Conservation (phyloP, 164 flowering plant species). For the Magnolia kwangsiensis region DNA sequence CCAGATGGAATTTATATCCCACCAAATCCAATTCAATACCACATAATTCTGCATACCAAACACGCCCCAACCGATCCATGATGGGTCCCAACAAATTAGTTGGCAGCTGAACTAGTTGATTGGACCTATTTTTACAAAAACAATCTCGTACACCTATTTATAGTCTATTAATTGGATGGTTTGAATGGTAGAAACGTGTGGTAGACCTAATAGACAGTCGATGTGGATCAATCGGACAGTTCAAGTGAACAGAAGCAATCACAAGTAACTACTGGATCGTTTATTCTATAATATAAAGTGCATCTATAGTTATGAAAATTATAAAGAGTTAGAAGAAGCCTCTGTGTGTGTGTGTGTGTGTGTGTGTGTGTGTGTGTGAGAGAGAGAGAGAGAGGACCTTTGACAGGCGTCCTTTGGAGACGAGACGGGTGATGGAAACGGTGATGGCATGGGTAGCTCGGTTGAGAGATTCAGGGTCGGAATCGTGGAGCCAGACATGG, state of each 20-base stretch:
- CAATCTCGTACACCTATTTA: too few species aligned
- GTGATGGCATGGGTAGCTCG: slow-evolving; percentile 43
- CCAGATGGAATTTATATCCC: too few species aligned
- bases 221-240: not conserved
- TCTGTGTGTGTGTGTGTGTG: not conserved
- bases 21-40: too few species aligned
- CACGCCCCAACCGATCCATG: too few species aligned
- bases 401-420: slow-evolving; percentile 58
- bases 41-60: too few species aligned
- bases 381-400: slow-evolving; percentile 38
- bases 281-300: too few species aligned
- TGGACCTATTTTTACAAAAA: too few species aligned
- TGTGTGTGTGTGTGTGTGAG: not conserved
- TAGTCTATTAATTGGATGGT: too few species aligned
- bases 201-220: not conserved
- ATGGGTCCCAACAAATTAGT: too few species aligned
- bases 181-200: not conserved
- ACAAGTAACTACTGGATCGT: too few species aligned
- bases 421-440: slow-evolving; percentile 44
- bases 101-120: too few species aligned
- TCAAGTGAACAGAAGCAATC: not conserved
- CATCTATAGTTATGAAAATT: too few species aligned
- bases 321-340: not conserved
- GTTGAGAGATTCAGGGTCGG: slow-evolving; percentile 54
- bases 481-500: slow-evolving; percentile 58